Conservation (phyloP, 495 filamentous ascomycete species). For the Penicillium coprophilum region DNA sequence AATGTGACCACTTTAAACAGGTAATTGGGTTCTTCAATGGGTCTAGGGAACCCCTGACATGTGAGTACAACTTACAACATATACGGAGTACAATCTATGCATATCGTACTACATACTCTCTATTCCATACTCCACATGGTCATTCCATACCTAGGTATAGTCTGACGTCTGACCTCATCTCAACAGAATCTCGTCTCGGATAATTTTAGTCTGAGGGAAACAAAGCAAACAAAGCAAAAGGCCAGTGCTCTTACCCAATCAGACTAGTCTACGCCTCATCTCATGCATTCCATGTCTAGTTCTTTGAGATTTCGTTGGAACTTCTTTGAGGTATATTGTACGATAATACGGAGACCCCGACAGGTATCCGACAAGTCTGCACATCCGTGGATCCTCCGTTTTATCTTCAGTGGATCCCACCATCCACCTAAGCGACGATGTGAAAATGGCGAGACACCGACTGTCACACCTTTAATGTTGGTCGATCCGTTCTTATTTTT, state of each 20-base stretch:
- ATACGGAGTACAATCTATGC: too few relatives aligned
- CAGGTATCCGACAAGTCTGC: not conserved
- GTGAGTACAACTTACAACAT: not conserved
- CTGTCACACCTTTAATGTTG: not conserved
- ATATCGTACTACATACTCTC: not conserved
- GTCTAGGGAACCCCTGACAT: not conserved
- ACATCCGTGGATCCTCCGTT: conserved; percentile 8
- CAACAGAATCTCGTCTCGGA: conserved; percentile 5
- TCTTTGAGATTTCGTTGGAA: not conserved
- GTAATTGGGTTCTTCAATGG: not conserved
- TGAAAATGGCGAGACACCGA: not conserved
- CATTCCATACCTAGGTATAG: conserved; percentile 2
- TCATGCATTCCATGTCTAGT: conserved; percentile 1
- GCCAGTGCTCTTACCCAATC: not conserved
- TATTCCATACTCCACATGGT: not conserved
- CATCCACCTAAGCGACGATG: not conserved
- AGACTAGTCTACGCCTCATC: not conserved
- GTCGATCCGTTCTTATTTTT: too few relatives aligned
- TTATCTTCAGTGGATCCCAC: conserved; percentile 2
- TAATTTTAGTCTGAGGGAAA: not conserved
- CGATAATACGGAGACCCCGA: not conserved
- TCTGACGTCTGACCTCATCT: conserved; percentile 3
- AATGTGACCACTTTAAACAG: not conserved
- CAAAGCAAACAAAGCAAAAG: not conserved
- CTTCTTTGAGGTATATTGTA: conserved; percentile 4